A percentile compares a stretch with the other conserved stretches of the same genome.
Evolutionary conservation across 345 rosid species (phyloP).

Genomic region (Punica granatum): DNA sequence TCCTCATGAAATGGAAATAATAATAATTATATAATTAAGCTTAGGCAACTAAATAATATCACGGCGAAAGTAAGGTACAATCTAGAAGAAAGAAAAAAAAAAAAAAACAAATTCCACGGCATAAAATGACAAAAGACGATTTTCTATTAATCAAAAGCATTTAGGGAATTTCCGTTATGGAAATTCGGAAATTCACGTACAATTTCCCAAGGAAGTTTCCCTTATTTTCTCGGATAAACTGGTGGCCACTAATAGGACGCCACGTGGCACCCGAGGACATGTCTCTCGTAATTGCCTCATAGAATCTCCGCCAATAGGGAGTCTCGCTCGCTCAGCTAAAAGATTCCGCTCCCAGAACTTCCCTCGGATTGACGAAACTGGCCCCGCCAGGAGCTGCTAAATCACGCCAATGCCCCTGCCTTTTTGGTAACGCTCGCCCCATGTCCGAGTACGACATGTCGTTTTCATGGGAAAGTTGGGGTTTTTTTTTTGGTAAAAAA

Average conservation of each 20-base stretch:
- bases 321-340: neutral
- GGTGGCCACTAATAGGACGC: neutral
- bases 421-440: neutral
- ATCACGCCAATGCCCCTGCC: neutral
- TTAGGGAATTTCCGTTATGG: neutral
- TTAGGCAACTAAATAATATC: too few species aligned
- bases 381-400: neutral
- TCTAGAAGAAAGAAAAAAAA: too few species aligned
- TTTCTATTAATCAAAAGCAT: neutral
- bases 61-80: too few species aligned
- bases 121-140: conserved; percentile 1
- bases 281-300: neutral
- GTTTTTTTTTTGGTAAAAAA: too few species aligned
- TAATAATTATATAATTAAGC: too few species aligned
- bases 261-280: neutral
- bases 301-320: neutral
- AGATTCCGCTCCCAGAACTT: conserved; percentile 3
- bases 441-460: neutral
- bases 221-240: neutral
- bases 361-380: neutral
- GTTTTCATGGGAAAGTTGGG: neutral
- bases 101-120: too few species aligned
- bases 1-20: too few species aligned
- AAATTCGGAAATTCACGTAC: neutral
- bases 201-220: neutral